Base-by-base conservation (phyloP, 345 rosid genomes). In the Xanthoceras sorbifolium region DNA sequence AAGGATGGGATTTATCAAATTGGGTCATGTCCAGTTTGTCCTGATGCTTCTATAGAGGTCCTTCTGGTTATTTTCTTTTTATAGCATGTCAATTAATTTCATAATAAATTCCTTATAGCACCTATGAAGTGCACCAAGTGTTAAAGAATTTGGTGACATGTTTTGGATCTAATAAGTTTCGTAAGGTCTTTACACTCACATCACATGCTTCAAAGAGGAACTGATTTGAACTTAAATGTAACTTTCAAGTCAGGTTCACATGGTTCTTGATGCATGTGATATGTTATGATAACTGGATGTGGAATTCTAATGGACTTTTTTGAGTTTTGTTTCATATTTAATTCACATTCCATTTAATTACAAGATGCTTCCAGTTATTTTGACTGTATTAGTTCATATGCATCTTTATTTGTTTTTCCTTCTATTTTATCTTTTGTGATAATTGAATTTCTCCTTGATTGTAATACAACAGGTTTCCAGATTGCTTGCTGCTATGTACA, bases 381-480 rank as follows among this genome's bases (percentile, higher is more conserved):
- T 60, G 36, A 60, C 64, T 14, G 9, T 31, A 29, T 42, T 50
- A 14, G 6, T 5, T 64, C 10, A 74, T 28, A 5, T 54, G 36
- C 22, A 25, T 31, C 9, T 57, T 26, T 40, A 4, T 18, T 15
- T 2, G 9, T 22, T 10, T 38, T 31, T 28, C 28, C 62, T 54
- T n/a, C 38, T 65, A 18, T 60, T 23, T 61, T 1, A 42, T 31
- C 48, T 76, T 72, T 67, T 42, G 73, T 73, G 65, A 15, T 57
- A 54, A 57, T 44, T 48, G 61, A 32, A 69, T 50, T 70, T 75
- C 52, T 77, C 25, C 55, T 77, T 75, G 2, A 46, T 68, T 64
- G 75, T 70, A 44, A 64, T 48, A 66, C 66, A 77, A 42, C 87
- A 93, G 97, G 92, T 96, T 78, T 92, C 97, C 73, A 91, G 84